Evolutionary conservation across 352 stramenopile species (phyloP).

Genomic region (Globisporangium parvum): DNA sequence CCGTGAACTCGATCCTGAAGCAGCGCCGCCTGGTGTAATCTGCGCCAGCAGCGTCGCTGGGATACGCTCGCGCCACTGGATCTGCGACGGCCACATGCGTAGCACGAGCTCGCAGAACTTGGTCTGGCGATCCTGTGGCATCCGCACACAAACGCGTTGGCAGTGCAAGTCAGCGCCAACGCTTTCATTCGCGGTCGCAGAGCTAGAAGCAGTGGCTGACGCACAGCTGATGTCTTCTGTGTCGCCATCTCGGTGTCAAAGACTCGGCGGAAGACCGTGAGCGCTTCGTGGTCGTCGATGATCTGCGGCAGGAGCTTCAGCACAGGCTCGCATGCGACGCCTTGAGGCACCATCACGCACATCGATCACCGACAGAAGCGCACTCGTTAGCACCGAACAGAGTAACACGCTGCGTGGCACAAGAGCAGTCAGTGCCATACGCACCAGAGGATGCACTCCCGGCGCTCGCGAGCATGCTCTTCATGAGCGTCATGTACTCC

Average conservation of each 20-base stretch:
- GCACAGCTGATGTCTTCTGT: constrained; percentile 43
- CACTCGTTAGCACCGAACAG: background rate
- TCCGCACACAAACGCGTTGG: background rate
- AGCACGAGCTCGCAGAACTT: constrained; percentile 70
- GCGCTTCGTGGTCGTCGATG: constrained; percentile 58
- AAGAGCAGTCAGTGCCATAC: background rate
- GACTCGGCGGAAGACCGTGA: constrained; percentile 50
- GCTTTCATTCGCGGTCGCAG: too few species aligned
- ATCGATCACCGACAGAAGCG: background rate
- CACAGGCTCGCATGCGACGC: constrained; percentile 54
- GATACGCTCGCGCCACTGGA: constrained; percentile 39
- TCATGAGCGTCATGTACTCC: constrained; percentile 71
- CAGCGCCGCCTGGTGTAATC: background rate
- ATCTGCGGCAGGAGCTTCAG: constrained; percentile 67
- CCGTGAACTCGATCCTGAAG: constrained; percentile 1
- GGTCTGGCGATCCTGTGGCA: constrained; percentile 37
- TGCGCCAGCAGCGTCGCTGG: constrained; percentile 31
- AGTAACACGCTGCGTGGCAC: background rate
- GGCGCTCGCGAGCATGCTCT: constrained; percentile 37
- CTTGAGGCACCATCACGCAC: constrained; percentile 9
- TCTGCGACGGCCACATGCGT: constrained; percentile 73
- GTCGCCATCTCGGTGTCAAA: constrained; percentile 47
- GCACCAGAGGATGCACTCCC: constrained; percentile 35
- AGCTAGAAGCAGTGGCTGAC: background rate
- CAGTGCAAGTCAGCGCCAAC: background rate